Evolutionary conservation across 768 basidiomycete species (phyloP).

Genomic region (Serendipita sp.): DNA sequence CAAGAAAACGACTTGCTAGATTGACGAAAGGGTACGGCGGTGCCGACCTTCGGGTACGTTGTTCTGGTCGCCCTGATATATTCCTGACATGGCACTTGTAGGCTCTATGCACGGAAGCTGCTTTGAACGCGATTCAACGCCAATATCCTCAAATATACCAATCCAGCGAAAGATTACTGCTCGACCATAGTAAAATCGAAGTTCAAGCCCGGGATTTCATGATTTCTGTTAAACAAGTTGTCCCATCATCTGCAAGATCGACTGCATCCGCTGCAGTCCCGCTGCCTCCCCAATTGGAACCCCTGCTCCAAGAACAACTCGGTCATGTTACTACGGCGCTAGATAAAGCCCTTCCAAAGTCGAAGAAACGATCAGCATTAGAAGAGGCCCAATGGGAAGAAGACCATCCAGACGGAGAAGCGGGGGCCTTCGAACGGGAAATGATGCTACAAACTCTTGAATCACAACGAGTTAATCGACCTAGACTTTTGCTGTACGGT

Average conservation of each 20-base stretch:
- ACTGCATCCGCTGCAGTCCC: slow-evolving; percentile 74
- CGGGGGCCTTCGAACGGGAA: slow-evolving; percentile 79
- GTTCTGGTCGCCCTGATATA: slow-evolving; percentile 7
- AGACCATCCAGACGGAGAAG: slow-evolving; percentile 37
- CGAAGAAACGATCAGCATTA: slow-evolving; percentile 67
- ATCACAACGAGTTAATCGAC: slow-evolving; percentile 76
- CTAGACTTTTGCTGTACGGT: slow-evolving; percentile 73
- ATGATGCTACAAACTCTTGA: slow-evolving; percentile 85
- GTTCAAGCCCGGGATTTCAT: slow-evolving; percentile 87
- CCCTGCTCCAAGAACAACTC: slow-evolving; percentile 53
- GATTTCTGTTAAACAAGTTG: slow-evolving; percentile 93
- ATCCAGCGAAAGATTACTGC: slow-evolving; percentile 64
- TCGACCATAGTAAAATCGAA: slow-evolving; percentile 73
- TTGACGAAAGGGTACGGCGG: slow-evolving; percentile 96
- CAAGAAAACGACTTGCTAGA: slow-evolving; percentile 56
- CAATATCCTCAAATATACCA: slow-evolving; percentile 97
- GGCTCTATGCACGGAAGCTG: slow-evolving; percentile 96
- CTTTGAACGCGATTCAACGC: slow-evolving; percentile 88
- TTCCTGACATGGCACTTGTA: slow-evolving; percentile 14
- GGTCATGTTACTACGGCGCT: slow-evolving; percentile 59
- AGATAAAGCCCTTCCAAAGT: slow-evolving; percentile 57
- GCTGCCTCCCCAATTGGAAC: slow-evolving; percentile 68
- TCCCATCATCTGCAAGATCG: slow-evolving; percentile 89
- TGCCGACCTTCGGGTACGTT: slow-evolving; percentile 79
- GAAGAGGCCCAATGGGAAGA: slow-evolving; percentile 96